A percentile compares a stretch with the other conserved stretches of the same genome.
These are phyloP conservation scores for Meyerozyma carpophila DNA, from an alignment of 1,139 yeast species.

Conservation along the genomic window DNA sequence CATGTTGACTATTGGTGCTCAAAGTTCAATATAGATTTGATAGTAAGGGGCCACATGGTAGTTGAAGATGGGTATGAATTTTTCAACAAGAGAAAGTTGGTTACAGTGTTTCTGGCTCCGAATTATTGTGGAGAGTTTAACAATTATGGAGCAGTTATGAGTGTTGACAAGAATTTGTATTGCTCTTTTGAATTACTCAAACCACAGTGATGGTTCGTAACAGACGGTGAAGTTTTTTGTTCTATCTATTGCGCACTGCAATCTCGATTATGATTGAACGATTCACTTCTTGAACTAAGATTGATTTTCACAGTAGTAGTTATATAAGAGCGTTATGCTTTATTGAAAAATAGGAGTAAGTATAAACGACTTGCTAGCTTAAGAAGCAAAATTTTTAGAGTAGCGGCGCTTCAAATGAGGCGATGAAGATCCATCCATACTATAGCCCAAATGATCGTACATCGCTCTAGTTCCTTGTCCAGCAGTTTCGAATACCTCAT, in stretches of 20 bases:
- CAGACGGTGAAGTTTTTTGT: neutral
- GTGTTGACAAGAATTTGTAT: conserved; percentile 67
- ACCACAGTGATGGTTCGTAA: conserved; percentile 34
- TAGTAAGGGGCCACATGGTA: conserved; percentile 89
- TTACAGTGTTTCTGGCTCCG: conserved; percentile 83
- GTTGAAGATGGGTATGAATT: conserved; percentile 92
- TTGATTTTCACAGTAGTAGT: neutral
- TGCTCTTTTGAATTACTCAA: conserved; percentile 82
- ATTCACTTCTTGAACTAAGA: neutral
- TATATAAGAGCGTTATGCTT: neutral
- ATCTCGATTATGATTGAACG: neutral
- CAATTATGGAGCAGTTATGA: conserved; percentile 89
- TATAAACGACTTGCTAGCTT: neutral
- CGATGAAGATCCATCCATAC: conserved; percentile 28
- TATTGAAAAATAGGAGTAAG: neutral
- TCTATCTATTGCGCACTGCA: neutral
- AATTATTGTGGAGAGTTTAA: conserved; percentile 89
- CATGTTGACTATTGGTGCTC: conserved; percentile 70
- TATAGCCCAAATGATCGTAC: conserved; percentile 22
- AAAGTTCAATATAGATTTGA: conserved; percentile 68
- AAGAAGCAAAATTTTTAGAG: conserved; percentile 4
- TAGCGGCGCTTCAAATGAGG: conserved; percentile 32
- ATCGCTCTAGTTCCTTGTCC: neutral
- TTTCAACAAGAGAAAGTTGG: conserved; percentile 69
- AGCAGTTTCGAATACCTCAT: conserved; percentile 1